Evolutionary conservation across 129 eudicot species (phyloP).

Genomic region (Pseudognaphalium luteoalbum): DNA sequence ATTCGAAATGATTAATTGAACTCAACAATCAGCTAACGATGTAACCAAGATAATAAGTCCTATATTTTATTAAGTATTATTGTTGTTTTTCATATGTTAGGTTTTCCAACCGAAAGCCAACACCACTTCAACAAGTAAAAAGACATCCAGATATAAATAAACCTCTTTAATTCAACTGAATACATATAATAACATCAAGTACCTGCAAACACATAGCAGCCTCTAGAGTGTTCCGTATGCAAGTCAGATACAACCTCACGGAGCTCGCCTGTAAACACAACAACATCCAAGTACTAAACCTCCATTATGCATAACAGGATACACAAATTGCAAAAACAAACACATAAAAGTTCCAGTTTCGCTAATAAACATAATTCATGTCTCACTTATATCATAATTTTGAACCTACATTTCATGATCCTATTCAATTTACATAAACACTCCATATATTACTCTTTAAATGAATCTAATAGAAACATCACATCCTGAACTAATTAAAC

Average conservation of each 20-base stretch:
- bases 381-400: background rate
- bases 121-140: background rate
- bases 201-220: conserved; percentile 71
- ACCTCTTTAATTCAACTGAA: too few species aligned
- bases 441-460: too few species aligned
- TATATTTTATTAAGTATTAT: too few species aligned
- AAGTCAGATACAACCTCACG: conserved; percentile 60
- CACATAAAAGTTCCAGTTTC: too few species aligned
- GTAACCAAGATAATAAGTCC: too few species aligned
- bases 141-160: background rate
- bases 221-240: conserved; percentile 42
- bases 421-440: background rate
- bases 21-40: background rate
- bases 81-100: too few species aligned
- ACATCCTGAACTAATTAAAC: background rate
- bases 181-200: background rate
- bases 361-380: background rate
- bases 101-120: background rate
- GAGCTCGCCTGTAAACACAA: conserved; percentile 56
- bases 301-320: too few species aligned
- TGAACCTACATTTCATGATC: background rate
- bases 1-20: background rate
- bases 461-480: too few species aligned
- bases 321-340: too few species aligned
- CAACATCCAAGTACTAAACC: too few species aligned